Evolutionary conservation across 2,329 filamentous ascomycete species (phyloP).

Genomic region (Nemania serpens): DNA sequence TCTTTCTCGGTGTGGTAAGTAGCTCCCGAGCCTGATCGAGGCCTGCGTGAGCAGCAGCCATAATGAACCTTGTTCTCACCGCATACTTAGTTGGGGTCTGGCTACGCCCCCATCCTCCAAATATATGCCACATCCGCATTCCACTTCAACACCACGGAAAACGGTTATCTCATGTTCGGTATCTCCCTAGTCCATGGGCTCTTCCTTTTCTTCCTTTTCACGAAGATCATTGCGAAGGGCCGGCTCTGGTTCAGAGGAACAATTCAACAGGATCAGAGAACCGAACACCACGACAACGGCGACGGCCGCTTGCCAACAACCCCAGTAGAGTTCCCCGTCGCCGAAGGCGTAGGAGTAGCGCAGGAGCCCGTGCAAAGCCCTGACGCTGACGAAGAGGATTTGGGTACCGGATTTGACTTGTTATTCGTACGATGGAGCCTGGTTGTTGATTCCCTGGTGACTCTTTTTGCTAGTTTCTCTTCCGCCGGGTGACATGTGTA

Average conservation of each 20-base stretch:
- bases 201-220: conserved; percentile 60
- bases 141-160: conserved; percentile 58
- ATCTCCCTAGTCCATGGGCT: conserved; percentile 59
- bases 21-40: background rate
- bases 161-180: conserved; percentile 61
- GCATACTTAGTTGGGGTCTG: conserved; percentile 60
- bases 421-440: conserved; percentile 70
- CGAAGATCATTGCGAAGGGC: conserved; percentile 56
- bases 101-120: conserved; percentile 66
- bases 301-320: conserved; percentile 27
- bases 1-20: conserved; percentile 67
- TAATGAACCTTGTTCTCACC: conserved; percentile 7
- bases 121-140: conserved; percentile 63
- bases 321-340: conserved; percentile 34
- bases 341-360: conserved; percentile 34
- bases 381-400: conserved; percentile 37
- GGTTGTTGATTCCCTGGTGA: conserved; percentile 67
- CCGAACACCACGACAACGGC: background rate
- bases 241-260: conserved; percentile 43
- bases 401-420: conserved; percentile 60
- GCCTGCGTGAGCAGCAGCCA: background rate
- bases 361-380: conserved; percentile 35
- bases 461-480: conserved; percentile 65
- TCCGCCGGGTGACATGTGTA: conserved; percentile 71
- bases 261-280: background rate